These are phyloP conservation scores for Ophiostoma sp. DNA, from an alignment of 2,329 filamentous ascomycete species.

Conservation along the genomic window DNA sequence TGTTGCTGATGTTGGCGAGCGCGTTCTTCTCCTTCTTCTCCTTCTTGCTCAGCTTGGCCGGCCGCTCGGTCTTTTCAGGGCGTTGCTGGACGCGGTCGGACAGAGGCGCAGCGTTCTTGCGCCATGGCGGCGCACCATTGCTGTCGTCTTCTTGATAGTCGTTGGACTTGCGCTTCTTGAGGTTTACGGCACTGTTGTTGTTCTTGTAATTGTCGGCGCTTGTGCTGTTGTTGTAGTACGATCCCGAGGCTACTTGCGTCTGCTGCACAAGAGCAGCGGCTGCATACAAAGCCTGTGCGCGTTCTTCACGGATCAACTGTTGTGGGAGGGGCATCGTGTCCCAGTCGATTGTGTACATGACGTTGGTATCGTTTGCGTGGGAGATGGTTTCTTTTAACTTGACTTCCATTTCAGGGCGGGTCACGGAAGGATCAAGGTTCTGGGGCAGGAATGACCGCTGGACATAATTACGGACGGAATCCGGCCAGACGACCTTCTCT, in stretches of 20 bases:
- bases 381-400: constrained; percentile 87
- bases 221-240: constrained; percentile 15
- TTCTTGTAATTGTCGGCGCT: constrained; percentile 7
- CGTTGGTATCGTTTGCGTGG: constrained; percentile 71
- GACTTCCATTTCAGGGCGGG: constrained; percentile 71
- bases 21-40: constrained; percentile 26
- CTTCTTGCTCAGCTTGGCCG: constrained; percentile 26
- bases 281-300: constrained; percentile 37
- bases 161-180: constrained; percentile 81
- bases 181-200: constrained; percentile 34
- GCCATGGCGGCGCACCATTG: constrained; percentile 66
- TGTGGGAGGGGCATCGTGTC: constrained; percentile 80
- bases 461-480: constrained; percentile 83
- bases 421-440: constrained; percentile 64
- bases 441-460: constrained; percentile 80
- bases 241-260: neutral
- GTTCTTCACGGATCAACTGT: constrained; percentile 73
- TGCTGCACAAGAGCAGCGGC: constrained; percentile 24
- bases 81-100: constrained; percentile 71
- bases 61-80: constrained; percentile 45
- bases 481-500: constrained; percentile 75
- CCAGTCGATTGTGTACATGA: constrained; percentile 79
- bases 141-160: constrained; percentile 54
- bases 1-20: neutral
- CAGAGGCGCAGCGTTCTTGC: constrained; percentile 61